Evolutionary conservation across 495 filamentous ascomycete species (phyloP), one percentile per base, ranked within the genome.

Genomic region (Gamarada debralockiae): DNA sequence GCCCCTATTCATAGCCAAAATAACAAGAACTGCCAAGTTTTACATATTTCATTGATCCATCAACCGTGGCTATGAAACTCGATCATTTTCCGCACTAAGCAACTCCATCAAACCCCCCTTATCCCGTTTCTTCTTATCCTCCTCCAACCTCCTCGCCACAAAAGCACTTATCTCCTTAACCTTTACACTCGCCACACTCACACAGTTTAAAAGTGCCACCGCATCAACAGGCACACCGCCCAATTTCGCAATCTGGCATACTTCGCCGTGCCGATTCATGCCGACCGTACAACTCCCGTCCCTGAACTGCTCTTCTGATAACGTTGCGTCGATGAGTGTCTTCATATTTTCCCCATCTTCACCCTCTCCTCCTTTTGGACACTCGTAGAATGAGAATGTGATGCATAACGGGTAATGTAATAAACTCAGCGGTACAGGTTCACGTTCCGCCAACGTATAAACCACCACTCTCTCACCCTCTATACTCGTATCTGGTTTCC

Each of bases 331-430:
- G 6, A 92, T 52, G 27, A 96, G 64, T 50, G 86, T 74, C 5
- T 81, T 79, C 17, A 53, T 56, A 18, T 43, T 43, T 15, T 47
- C 50, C 33, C 46, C 53, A 10, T 7, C 44, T 4, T 47, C 8
- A 63, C 74, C 34, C 67, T 60, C 24, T 41, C 53, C 29, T 60
- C 65, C 27, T 4, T 10, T 10, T 10, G 10, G n/a, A n/a, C n/a
- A 29, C 8, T 77, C 81, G 48, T 88, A 82, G 60, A 82, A 96
- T 52, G 85, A 87, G 67, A 96, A 90, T 0, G 88, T 92, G 25
- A 96, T 78, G 55, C 91, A 92, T 23, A 96, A 81, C 6, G 93
- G 93, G 49, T 85, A 82, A 68, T 97, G 93, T 41, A 96, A 81
- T 71, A 97, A 86, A 50, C 87, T 87, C 38, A 98, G 72, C 6